Conservation (phyloP, 495 filamentous ascomycete species). For the Neurospora sp. region DNA sequence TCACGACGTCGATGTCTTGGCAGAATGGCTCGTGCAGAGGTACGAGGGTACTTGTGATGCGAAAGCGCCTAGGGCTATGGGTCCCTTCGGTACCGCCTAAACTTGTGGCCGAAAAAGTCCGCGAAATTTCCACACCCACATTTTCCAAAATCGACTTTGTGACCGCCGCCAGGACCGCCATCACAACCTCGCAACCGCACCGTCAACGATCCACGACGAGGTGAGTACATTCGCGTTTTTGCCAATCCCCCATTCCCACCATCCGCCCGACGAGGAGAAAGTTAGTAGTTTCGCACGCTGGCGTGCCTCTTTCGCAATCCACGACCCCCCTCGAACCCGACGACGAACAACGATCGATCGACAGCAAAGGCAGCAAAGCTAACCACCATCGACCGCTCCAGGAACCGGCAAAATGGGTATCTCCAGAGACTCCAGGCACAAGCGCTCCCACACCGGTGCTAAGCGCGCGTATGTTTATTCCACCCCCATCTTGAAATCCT, state of each 20-base stretch:
- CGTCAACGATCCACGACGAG: constrained; percentile 16
- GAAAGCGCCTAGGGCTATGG: not conserved
- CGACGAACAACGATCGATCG: not conserved
- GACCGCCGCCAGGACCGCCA: constrained; percentile 4
- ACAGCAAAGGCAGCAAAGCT: constrained; percentile 7
- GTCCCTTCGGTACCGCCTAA: constrained; percentile 10
- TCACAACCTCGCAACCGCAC: constrained; percentile 13
- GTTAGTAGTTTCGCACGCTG: not conserved
- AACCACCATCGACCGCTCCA: constrained; percentile 9
- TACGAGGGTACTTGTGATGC: not conserved
- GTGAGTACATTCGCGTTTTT: constrained; percentile 4
- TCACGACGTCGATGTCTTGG: not conserved
- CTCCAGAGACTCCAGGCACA: constrained; percentile 97
- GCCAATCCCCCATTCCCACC: not conserved
- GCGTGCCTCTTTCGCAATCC: not conserved
- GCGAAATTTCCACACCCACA: constrained; percentile 16
- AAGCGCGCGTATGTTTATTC: constrained; percentile 56
- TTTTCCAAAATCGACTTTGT: constrained; percentile 19
- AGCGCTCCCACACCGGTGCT: constrained; percentile 94
- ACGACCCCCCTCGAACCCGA: not conserved
- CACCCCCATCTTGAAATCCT: not conserved
- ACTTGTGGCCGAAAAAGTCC: constrained; percentile 21
- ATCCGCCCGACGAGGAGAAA: not conserved
- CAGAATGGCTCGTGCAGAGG: not conserved
- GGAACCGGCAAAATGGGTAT: constrained; percentile 78